A percentile compares a stretch with the other conserved stretches of the same genome.
These are phyloP conservation scores for Entelexis paramagnoliae DNA, from an alignment of 1,139 yeast genomes.

Conservation along the genomic window DNA sequence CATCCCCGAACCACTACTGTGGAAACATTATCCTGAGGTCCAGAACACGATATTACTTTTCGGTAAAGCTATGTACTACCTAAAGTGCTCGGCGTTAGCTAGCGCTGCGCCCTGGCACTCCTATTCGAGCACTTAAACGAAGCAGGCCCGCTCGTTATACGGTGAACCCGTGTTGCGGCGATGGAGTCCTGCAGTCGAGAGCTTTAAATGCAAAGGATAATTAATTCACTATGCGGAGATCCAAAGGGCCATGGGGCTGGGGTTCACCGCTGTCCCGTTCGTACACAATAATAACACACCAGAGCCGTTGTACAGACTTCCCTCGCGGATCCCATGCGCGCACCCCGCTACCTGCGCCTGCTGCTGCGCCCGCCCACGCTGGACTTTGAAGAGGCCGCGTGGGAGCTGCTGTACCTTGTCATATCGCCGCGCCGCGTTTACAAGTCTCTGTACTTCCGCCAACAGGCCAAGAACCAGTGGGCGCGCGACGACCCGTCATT, in stretches of 20 bases:
- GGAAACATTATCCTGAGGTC: no score
- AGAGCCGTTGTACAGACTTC: not conserved
- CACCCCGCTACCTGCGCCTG: constrained; percentile 33
- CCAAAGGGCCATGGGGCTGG: not conserved
- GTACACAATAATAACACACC: not conserved
- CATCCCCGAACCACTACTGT: no score
- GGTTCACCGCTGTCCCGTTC: not conserved
- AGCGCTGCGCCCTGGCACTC: no score
- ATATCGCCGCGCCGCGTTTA: constrained; percentile 73
- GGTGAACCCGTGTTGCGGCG: no score
- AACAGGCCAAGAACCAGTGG: constrained; percentile 59
- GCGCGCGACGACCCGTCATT: constrained; percentile 90
- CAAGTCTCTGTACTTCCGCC: constrained; percentile 69
- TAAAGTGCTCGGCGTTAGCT: no score
- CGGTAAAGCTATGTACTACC: no score
- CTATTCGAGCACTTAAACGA: no score
- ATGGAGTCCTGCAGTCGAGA: no score
- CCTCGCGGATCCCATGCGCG: constrained; percentile 18
- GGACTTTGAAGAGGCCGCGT: constrained; percentile 83
- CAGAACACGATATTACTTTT: no score
- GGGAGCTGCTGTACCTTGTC: constrained; percentile 75
- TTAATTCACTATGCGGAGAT: not conserved
- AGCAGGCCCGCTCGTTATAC: no score
- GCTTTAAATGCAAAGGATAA: no score
- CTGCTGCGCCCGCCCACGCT: constrained; percentile 67